Conservation (phyloP, 2,329 filamentous ascomycete genomes). For the Fusarium sp. region DNA sequence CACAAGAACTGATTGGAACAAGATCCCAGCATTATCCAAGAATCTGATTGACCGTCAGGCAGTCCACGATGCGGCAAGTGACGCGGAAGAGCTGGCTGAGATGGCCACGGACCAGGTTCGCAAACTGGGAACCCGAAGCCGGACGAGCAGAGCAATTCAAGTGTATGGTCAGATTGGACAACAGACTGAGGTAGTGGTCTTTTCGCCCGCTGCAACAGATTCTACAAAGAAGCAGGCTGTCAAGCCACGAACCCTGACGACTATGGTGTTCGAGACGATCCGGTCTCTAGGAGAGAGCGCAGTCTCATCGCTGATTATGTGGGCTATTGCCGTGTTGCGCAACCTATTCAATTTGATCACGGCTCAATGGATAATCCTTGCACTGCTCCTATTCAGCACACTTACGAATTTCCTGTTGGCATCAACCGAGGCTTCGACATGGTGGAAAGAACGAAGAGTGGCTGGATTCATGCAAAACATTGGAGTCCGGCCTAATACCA, state of each 20-base stretch:
- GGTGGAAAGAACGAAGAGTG: constrained; percentile 88
- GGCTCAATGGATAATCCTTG: constrained; percentile 79
- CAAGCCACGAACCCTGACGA: constrained; percentile 70
- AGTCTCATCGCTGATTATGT: constrained; percentile 80
- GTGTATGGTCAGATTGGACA: constrained; percentile 82
- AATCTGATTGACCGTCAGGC: constrained; percentile 76
- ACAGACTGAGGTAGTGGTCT: constrained; percentile 71
- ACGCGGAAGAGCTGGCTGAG: constrained; percentile 79
- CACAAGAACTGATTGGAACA: constrained; percentile 87
- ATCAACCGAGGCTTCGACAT: constrained; percentile 76
- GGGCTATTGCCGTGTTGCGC: constrained; percentile 73
- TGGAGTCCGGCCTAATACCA: constrained; percentile 79
- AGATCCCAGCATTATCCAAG: constrained; percentile 69
- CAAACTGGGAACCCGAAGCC: constrained; percentile 76
- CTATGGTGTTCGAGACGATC: constrained; percentile 77
- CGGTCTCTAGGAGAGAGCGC: constrained; percentile 80
- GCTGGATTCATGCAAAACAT: constrained; percentile 82
- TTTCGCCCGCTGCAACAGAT: constrained; percentile 62
- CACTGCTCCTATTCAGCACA: constrained; percentile 74
- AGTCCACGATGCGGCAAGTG: constrained; percentile 76
- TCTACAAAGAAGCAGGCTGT: constrained; percentile 67
- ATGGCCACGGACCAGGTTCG: constrained; percentile 81
- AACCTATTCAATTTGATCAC: constrained; percentile 75
- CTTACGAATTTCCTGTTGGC: constrained; percentile 80
- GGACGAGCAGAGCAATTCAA: constrained; percentile 80